Evolutionary conservation across 805 yeast species (phyloP), one percentile per base, ranked within the genome.

Genomic region (Kluyveromyces dobzhanskii): DNA sequence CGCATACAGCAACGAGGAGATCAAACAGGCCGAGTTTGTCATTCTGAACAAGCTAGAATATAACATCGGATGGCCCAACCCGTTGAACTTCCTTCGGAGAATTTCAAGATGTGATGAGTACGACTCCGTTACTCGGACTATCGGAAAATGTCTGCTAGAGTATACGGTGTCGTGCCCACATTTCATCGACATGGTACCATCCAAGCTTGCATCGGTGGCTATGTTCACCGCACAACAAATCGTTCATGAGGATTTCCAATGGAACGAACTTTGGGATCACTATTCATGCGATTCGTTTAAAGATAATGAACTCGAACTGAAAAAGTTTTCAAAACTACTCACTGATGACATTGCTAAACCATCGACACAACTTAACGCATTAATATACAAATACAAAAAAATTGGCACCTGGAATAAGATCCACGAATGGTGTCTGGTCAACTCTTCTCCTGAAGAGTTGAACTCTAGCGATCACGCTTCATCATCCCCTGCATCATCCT

Each of bases 61-160:
- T 61, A 79, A 85, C 56, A 69, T 87, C 54, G 78, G 82, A 47
- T 83, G 81, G 58, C 94, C 96, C 28, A 85, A 82, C 56, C 95
- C 95, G 36, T 78, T 86, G 80, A 85, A 85, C 61, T 88, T 87
- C 55, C 66, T 87, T 53, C 73, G 95, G 56, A 72, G 95, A 56
- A 81, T 86, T 32, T 84, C 95, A 27, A 85, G 84, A 54, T 95
- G 95, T 32, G 96, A 87, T 61, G 85, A 81, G 54, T 87, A 86
- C 61, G 92, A 86, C 58, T 78, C 81, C 39, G 81, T 78, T 54
- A 75, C 87, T 30, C 75, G 95, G 61, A 83, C 94, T 6, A 67
- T 85, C 45, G 95, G 92, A 19, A 87, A 87, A 58, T 86, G 84
- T 59, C 63, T 88, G 37, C 61, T 88, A 43, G 96, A 88, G 56